Evolutionary conservation across 164 flowering plant species (phyloP).

Genomic region (Piper betle): DNA sequence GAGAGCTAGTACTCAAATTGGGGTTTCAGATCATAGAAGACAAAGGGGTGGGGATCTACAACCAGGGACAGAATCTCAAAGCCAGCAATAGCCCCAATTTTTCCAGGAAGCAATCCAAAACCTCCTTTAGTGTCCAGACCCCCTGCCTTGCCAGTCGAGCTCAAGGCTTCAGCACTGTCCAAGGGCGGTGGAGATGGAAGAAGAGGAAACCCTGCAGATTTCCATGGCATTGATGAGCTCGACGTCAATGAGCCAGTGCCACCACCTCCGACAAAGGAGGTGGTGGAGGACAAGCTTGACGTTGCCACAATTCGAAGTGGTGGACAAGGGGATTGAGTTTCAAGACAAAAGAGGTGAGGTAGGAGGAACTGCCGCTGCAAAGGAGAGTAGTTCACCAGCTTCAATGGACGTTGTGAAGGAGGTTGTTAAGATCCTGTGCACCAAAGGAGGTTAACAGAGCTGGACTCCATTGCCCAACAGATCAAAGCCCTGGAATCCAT

Average conservation of each 20-base stretch:
- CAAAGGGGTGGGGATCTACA: slow-evolving; percentile 57
- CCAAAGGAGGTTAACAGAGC: slow-evolving; percentile 43
- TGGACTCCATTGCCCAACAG: slow-evolving; percentile 80
- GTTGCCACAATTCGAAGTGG: slow-evolving; percentile 73
- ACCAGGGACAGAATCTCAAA: slow-evolving; percentile 29
- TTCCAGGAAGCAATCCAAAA: slow-evolving; percentile 60
- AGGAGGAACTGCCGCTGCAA: slow-evolving; percentile 11
- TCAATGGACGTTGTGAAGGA: slow-evolving; percentile 73
- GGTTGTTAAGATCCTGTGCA: slow-evolving; percentile 58
- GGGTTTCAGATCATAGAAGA: slow-evolving; percentile 94
- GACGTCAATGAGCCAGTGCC: slow-evolving; percentile 72
- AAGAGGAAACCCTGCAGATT: slow-evolving; percentile 17
- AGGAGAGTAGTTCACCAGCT: slow-evolving; percentile 16
- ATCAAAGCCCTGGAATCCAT: slow-evolving; percentile 82
- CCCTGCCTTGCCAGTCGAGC: slow-evolving; percentile 53
- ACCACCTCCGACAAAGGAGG: slow-evolving; percentile 13
- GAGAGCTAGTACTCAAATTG: slow-evolving; percentile 63
- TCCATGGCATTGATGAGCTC: slow-evolving; percentile 61
- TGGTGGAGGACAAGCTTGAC: slow-evolving; percentile 33
- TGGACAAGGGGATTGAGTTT: slow-evolving; percentile 81
- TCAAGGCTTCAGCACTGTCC: slow-evolving; percentile 46
- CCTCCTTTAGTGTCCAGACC: slow-evolving; percentile 74
- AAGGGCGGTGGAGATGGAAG: slow-evolving; percentile 24
- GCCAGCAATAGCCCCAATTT: slow-evolving; percentile 14
- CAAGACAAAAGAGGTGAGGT: slow-evolving; percentile 27